Evolutionary conservation across 257 asterid genomes (phyloP), one percentile per base, ranked within the genome.

Genomic region (Nicotiana obtusifolia): DNA sequence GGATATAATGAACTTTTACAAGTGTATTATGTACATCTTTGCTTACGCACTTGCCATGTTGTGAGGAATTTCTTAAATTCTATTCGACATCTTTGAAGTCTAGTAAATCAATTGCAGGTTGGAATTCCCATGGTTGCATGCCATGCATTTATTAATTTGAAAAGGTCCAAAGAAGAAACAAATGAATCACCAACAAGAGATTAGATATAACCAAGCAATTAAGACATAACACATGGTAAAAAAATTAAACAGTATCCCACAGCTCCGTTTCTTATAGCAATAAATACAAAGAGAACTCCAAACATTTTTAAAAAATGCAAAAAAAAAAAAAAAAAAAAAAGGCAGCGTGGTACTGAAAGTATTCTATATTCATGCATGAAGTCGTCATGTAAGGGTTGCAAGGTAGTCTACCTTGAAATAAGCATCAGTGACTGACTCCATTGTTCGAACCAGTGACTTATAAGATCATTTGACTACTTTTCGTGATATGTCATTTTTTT

Each of bases 251-350:
- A 75, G 24, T 24, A 22, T 14, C 37, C 78, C 0, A 11, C 37
- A 44, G 20, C 35, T 71, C 60, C 78, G 3, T 14, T 15, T 75
- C 80, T 0, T 75, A 0, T 41, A 71, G 2, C 59, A 44, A 22
- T 22, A 75, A 75, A 14, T 73, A 73, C 79, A 73, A 49, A 47
- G 22, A 73, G 79, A 73, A 73, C 61, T 24, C 15, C 41, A 73
- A 73, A 47, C 61, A 47, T 3, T 71, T 8, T 3, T 10, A 10
- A 47, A 47, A 9, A 47, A 20, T 3, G 33, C 33, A 71, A 7
- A 10, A 0, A 10, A 22, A 22, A 31, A 24, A 47, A 24, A 37
- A 0, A 9, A 14, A 3, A 11, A 49, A 49, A 49, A 49, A 0
- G 5, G 17, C 17, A 10, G 56, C 1, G 15, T 8, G 2, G 47